Evolutionary conservation across 2,329 filamentous ascomycete species (phyloP).

Genomic region (Fusarium guadeloupense): DNA sequence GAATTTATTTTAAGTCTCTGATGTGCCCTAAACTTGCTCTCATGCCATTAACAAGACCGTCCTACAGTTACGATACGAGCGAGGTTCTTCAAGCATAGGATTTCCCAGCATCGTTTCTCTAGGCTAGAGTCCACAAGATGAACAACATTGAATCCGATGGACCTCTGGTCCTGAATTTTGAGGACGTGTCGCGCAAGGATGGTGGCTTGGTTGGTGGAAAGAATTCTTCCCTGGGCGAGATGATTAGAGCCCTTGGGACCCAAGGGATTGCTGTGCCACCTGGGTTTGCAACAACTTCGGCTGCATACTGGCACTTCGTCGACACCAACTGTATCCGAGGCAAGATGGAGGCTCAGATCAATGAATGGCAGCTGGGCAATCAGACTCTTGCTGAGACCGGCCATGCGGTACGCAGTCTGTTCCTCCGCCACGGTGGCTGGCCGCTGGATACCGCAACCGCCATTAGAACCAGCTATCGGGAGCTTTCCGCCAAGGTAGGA

Average conservation of each 20-base stretch:
- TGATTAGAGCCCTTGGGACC: conserved; percentile 45
- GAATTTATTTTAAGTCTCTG: too few species aligned
- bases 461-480: conserved; percentile 44
- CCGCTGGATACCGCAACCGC: conserved; percentile 41
- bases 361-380: conserved; percentile 45
- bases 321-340: conserved; percentile 46
- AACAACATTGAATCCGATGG: background rate
- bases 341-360: conserved; percentile 42
- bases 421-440: conserved; percentile 45
- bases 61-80: too few species aligned
- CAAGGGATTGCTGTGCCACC: conserved; percentile 47
- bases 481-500: conserved; percentile 38
- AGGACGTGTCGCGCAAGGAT: conserved; percentile 11
- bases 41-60: too few species aligned
- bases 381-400: conserved; percentile 46
- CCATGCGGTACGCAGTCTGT: conserved; percentile 42
- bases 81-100: too few species aligned
- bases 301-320: conserved; percentile 48
- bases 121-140: background rate
- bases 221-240: conserved; percentile 52
- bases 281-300: conserved; percentile 49
- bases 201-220: conserved; percentile 48
- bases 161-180: conserved; percentile 11
- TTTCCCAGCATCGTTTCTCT: too few species aligned
- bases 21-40: too few species aligned